Base-by-base conservation (phyloP, 345 rosid species). In the Arabis hirsuta region DNA sequence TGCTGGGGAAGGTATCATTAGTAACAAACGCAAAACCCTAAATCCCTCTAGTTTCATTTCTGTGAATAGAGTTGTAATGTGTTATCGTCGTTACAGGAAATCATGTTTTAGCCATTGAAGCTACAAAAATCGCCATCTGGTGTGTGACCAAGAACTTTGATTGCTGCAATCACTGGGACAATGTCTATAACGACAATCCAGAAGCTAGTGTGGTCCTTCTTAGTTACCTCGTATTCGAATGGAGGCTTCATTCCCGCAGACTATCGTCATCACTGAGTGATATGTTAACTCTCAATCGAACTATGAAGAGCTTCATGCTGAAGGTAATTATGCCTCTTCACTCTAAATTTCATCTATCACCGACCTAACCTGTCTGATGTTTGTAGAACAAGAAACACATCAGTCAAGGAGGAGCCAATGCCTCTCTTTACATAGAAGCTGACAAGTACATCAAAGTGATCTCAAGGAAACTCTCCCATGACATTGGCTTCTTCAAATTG, bases 381-480 rank as follows among this genome's bases (percentile, higher is more conserved):
- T 46, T 51, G 63, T 54, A 85, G 92, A 85, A 87, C 55, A 83
- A 85, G 75, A 80, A 81, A 44, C 84, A 72, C 46, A 63, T 79
- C 61, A 78, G 55, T 16, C 47, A 29, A 22, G 58, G 65, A 11
- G 75, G 47, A 44, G 79, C 74, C 13, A 75, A 81, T 31, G 78
- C 51, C 3, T 45, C 78, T 43, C 77, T 66, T 48, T 55, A 38
- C 71, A 64, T 27, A 61, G 83, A 76, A 12, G 81, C 83, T 22
- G 84, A 87, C 67, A 81, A 76, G 76, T 76, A 67, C 44, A 79
- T 86, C 67, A 85, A 82, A 62, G 51, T 38, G 24, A 22, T 87
- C 32, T 61, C 47, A 29, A 72, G 80, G 11, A 82, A 60, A 29
- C 32, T 29, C 32, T 78, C 84, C 2, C 75, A 65, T 6, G 80